Percentiles rank a stretch among this genome's conserved stretches.
phyloP scores from a whole-genome alignment of 371 early-diverging fungal species.

The Entomophthora muscae region DNA sequence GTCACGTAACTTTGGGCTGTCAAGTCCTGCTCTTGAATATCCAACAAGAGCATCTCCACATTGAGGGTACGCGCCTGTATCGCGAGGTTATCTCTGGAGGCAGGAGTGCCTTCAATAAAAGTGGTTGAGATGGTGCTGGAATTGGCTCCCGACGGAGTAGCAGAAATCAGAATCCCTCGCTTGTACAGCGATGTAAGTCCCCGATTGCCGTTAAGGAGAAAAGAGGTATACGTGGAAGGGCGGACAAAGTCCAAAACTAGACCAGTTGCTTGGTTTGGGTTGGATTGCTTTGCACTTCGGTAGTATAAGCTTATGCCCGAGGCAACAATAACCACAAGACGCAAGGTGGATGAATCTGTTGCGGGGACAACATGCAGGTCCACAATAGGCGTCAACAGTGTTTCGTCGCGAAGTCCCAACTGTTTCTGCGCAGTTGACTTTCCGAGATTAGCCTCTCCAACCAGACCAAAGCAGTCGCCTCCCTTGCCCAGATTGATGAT shows the following conservation, averaged over 20 bases:
- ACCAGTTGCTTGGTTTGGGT: neutral
- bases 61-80: neutral
- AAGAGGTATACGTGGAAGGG: neutral
- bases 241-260: neutral
- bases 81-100: neutral
- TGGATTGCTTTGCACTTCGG: neutral
- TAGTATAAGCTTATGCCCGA: slow-evolving; percentile 1
- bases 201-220: neutral
- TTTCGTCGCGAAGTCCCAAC: neutral
- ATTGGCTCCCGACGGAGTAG: neutral
- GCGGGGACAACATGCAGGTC: neutral
- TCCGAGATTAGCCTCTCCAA: neutral
- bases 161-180: neutral
- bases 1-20: neutral
- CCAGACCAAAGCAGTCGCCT: neutral
- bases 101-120: neutral
- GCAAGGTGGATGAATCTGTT: neutral
- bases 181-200: neutral
- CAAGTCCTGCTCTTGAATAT: neutral
- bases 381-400: neutral
- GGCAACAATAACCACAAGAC: neutral
- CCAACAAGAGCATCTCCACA: neutral
- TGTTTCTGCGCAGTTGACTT: neutral
- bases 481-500: neutral
- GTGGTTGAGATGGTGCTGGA: neutral